Evolutionary conservation across 78 protist species (phyloP), one percentile per base, ranked within the genome.

Genomic region (Emiliania huxleyi): DNA sequence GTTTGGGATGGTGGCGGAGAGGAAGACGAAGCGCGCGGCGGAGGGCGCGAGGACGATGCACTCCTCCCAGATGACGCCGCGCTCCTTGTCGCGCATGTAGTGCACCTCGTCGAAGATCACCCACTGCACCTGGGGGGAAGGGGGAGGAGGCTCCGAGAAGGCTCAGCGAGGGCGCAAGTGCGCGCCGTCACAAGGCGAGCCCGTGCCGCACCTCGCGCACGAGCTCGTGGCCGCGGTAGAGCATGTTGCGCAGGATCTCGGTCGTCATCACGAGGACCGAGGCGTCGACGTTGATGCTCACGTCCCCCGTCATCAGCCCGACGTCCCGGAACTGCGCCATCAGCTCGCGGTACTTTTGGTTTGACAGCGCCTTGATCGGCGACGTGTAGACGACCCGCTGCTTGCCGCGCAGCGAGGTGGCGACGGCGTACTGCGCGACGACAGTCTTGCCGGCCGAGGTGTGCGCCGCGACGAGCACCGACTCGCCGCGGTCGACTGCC

Each of bases 361-460:
- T 98, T 71, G 95, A 90, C 37, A 98, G 96, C 35, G 99, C 99
- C 91, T 98, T 98, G 95, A 98, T 96, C 19, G 99, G 99, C 11
- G 97, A 94, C 1, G 99, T 98, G 95, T 97, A 98, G 38, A 96
- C 93, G 40, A 95, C 97, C 4, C 98, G 62, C 91, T 91, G 93
- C 48, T 87, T 69, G n/a, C 90, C 91, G 23, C 90, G 43, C 42
- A 97, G 93, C 40, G 97, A 92, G 26, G 83, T 87, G 1, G 98
- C 97, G 73, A 97, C 96, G 1, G 98, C 98, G 85, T 93, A 75
- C 85, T 97, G 96, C 2, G 99, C 99, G 25, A 98, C 98, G 19
- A 97, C 99, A 4, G 99, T 99, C 90, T 99, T 99, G 26, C 99
- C 99, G 0, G 99, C 99, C 5, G 98, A 96, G 4, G 99, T 99